Percentiles rank a stretch among this genome's conserved stretches.
These are phyloP conservation scores for Tetrapisispora nanseiensis DNA, from an alignment of 805 yeast species.

Conservation along the genomic window DNA sequence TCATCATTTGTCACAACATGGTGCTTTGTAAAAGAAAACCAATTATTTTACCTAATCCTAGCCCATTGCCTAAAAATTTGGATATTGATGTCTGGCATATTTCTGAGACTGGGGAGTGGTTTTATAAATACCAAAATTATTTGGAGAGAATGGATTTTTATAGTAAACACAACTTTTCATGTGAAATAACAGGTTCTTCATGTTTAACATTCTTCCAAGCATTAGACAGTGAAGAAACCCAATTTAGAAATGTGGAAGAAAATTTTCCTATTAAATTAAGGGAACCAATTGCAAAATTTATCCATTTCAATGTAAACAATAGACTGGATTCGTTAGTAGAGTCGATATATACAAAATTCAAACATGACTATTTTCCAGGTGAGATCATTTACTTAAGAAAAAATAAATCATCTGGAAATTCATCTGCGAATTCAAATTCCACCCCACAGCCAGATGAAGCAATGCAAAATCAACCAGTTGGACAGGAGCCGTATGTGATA, in stretches of 20 bases:
- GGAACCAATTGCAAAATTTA: constrained; percentile 79
- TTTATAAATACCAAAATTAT: constrained; percentile 64
- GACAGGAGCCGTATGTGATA: constrained; percentile 40
- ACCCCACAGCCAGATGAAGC: constrained; percentile 13
- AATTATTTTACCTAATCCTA: constrained; percentile 49
- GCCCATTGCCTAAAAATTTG: constrained; percentile 45
- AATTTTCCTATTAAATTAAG: constrained; percentile 85
- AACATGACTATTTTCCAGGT: constrained; percentile 83
- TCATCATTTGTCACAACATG: constrained; percentile 30
- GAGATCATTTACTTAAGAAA: constrained; percentile 60
- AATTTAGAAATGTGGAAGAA: constrained; percentile 56
- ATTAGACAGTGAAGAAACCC: constrained; percentile 57
- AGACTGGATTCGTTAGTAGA: constrained; percentile 84
- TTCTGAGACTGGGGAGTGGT: constrained; percentile 85
- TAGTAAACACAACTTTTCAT: constrained; percentile 69
- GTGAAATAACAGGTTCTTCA: constrained; percentile 92
- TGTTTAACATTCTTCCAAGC: constrained; percentile 90
- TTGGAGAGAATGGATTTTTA: constrained; percentile 64
- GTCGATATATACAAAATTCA: constrained; percentile 67
- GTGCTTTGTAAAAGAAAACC: constrained; percentile 70
- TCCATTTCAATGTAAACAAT: constrained; percentile 73
- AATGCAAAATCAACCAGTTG: constrained; percentile 9
- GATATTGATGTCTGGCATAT: constrained; percentile 69
- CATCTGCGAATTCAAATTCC: constrained; percentile 6
- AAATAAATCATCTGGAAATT: neutral